Evolutionary conservation across 169 alveolate genomes (phyloP), one percentile per base, ranked within the genome.

Genomic region (Cryptosporidium sp.): DNA sequence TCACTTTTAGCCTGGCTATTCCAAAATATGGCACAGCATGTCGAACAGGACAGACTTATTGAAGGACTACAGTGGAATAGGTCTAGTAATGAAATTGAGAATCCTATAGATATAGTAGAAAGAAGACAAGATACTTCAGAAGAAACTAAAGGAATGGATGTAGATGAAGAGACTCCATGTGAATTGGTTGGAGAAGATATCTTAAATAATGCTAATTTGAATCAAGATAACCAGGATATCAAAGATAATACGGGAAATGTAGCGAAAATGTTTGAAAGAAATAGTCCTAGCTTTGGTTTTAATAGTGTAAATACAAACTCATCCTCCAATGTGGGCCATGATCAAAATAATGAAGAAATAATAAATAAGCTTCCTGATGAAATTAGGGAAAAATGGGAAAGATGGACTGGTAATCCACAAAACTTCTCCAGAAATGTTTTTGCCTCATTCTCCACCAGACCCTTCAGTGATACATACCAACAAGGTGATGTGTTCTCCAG

Each of bases 1-100:
- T 60, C 89, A 14, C 52, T 80, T 4, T 35, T 80, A n/a, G 89
- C 89, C n/a, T 80, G 89, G 89, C 68, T 80, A 10, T 80, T 80
- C 56, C 89, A 80, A 4, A 80, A 80, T 23, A 80, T 80, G 89
- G 89, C 89, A 3, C 89, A 80, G 21, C 31, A 62, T 26, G 89
- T 80, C 7, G 89, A 80, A 31, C 89, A 80, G 45, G 89, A 80
- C 23, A 29, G 80, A 16, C 67, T 80, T 1, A 52, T 80, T 61
- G 89, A 80, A 21, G 39, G 69, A 23, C 33, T 80, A 6, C 89
- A 80, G 62, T 80, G 89, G 89, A 29, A 35, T 16, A 60, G 68
- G 12, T 60, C 58, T 67, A 16, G 62, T 8, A 65, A 37, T 29
- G 75, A 62, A 14, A 31, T 21, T 6, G 73, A 72, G 35, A 44